Base-by-base conservation (phyloP, 2,329 filamentous ascomycete genomes). In the Cladophialophora exuberans region DNA sequence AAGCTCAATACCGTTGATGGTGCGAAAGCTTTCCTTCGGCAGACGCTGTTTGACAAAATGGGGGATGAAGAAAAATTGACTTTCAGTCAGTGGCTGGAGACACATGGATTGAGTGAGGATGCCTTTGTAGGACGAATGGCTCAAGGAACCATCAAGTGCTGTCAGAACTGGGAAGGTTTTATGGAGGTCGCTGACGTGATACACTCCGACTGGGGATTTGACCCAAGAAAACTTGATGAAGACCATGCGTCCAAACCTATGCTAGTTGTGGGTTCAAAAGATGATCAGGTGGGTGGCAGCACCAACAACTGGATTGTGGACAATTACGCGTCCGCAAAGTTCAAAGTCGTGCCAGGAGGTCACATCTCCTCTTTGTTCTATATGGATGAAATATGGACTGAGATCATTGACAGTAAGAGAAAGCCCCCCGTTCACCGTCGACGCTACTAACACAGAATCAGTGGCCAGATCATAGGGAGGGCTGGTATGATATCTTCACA, bases 101-200 rank as follows among this genome's bases (percentile, higher is more conserved):
- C 15, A 26, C 28, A 31, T 31, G 5, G 7, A 6, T 4, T 26
- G 10, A 31, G 23, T 9, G 43, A 46, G n/a, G 35, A 38, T n/a
- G n/a, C 35, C n/a, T 38, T 38, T 18, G 6, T 38, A 9, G 35
- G 22, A 5, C 35, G 26, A 31, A 30, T 30, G 20, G 25, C 43
- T 10, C 20, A 11, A 11, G 25, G 20, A 2, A 30, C 13, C 4
- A 46, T 46, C 9, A 31, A 11, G 23, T 46, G 22, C 13, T 46
- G 43, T 17, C 7, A 15, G 25, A 47, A 47, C 26, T 47, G 44
- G 44, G 23, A 47, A 9, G 28, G 44, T 6, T 47, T 47, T 13
- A 47, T 47, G 44, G 44, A 47, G 22, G 17, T 47, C 10, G 18
- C 44, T 2, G 44, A 47, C 20, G 44, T 47, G 44, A 47, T 47